Percentiles rank a stretch among this genome's conserved stretches.
Evolutionary conservation across 306 rosid species (phyloP).

Genomic region (Arachis hypogaea): DNA sequence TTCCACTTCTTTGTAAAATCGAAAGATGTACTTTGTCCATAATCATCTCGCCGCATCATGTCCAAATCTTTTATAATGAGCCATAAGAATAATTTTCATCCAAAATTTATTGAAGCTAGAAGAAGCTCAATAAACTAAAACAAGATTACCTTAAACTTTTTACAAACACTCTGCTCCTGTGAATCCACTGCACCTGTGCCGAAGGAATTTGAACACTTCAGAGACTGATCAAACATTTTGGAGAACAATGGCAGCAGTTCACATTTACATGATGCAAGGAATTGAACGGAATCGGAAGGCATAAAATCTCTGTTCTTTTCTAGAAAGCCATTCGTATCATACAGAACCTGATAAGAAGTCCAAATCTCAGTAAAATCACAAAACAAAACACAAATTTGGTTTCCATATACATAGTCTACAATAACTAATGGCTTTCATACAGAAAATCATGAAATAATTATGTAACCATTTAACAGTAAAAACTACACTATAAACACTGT

Average conservation of each 20-base stretch:
- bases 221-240: constrained; percentile 52
- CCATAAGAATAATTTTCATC: constrained; percentile 15
- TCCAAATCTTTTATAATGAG: constrained; percentile 30
- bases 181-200: constrained; percentile 45
- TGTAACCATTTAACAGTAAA: constrained; percentile 8
- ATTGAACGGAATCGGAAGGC: constrained; percentile 60
- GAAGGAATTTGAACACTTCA: constrained; percentile 46
- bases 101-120: constrained; percentile 30
- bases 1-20: constrained; percentile 6
- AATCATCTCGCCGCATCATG: constrained; percentile 15
- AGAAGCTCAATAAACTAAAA: constrained; percentile 20
- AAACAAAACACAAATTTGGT: constrained; percentile 27
- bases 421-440: constrained; percentile 1
- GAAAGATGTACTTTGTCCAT: not conserved
- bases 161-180: constrained; percentile 53
- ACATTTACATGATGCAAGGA: constrained; percentile 71
- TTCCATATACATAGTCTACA: constrained; percentile 25
- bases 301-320: constrained; percentile 74
- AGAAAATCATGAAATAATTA: constrained; percentile 11
- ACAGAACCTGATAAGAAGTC: constrained; percentile 64
- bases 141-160: constrained; percentile 74
- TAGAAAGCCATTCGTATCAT: constrained; percentile 85
- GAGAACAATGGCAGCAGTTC: constrained; percentile 63
- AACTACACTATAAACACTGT: constrained; percentile 16
- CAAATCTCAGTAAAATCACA: constrained; percentile 41